Evolutionary conservation across 1,284 basidiomycete species (phyloP).

Genomic region (Microbotryomycetes sp.): DNA sequence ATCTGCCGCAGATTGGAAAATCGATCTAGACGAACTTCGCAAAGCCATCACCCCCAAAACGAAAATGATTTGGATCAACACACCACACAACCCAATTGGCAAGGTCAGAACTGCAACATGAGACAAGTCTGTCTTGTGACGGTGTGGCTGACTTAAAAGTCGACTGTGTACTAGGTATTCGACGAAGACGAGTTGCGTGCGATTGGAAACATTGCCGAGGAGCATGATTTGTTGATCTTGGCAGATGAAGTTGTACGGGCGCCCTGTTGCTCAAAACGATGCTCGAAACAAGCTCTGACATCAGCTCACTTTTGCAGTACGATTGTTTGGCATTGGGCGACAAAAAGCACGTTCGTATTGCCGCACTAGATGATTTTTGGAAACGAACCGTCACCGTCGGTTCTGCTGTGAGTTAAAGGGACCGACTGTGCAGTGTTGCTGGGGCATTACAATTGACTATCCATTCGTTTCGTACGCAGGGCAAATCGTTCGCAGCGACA

Average conservation of each 20-base stretch:
- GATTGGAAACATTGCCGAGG: conserved; percentile 79
- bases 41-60: conserved; percentile 75
- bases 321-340: conserved; percentile 87
- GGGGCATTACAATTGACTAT: too few relatives aligned
- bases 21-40: conserved; percentile 76
- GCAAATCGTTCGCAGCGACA: conserved; percentile 84
- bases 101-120: too few relatives aligned
- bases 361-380: conserved; percentile 71
- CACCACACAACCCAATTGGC: conserved; percentile 68
- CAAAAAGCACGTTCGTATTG: conserved; percentile 83
- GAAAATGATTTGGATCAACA: conserved; percentile 71
- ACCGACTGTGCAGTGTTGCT: too few relatives aligned
- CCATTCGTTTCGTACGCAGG: too few relatives aligned
- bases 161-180: conserved; percentile 94
- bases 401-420: conserved; percentile 60
- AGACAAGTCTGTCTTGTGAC: background rate
- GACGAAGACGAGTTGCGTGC: conserved; percentile 69
- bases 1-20: conserved; percentile 65
- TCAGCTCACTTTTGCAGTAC: conserved; percentile 50
- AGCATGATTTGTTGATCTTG: conserved; percentile 88
- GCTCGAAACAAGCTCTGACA: background rate
- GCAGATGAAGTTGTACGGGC: conserved; percentile 74
- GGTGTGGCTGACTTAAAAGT: too few relatives aligned
- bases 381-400: conserved; percentile 79
- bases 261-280: background rate